Base-by-base conservation (phyloP, 2,329 filamentous ascomycete species). In the Grosmannia serpens region DNA sequence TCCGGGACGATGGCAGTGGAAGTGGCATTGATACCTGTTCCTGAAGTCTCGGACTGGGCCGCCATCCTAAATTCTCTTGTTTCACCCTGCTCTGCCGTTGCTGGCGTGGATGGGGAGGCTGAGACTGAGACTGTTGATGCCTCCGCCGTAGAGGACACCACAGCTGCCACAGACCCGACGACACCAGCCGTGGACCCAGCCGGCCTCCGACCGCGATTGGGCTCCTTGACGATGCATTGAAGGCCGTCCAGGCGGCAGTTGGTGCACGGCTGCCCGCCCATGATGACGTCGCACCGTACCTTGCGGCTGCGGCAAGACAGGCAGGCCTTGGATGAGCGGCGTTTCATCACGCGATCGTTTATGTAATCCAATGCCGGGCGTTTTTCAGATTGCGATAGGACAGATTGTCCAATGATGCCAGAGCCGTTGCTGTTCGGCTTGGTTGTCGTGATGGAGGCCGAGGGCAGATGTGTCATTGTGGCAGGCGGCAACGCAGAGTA, bases 281-380 rank as follows among this genome's bases (percentile, higher is more conserved):
- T 54, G 50, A 58, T 33, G 11, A 61, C 58, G 24, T 62, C 59
- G 44, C 61, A 62, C 4, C 61, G 61, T 2, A 62, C 58, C 47
- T 62, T 62, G 26, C 59, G 57, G 13, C 20, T 29, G 22, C 58
- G 59, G n/a, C 61, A 62, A 20, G 57, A 58, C 11, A 56, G 26
- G 27, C 61, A 62, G 24, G 61, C 61, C 26, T 53, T 22, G 11
- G 60, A 47, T 31, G 59, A 54, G n/a, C 60, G 58, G 15, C 53
- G 58, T 41, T 55, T 59, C 20, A 22, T 5, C 20, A 15, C 49
- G 7, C 49, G 49, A 3, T 52, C 49, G 20, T 3, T 52, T 17
- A 11, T 49, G 17, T 15, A 49, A 15, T 49, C 46, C 24, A 15
- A 15, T 13, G 24, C 22, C 13, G 46, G 46, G 10, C 46, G 22